Evolutionary conservation across 176 grass and related monocot species (phyloP).

Genomic region (Triticum timopheevii): DNA sequence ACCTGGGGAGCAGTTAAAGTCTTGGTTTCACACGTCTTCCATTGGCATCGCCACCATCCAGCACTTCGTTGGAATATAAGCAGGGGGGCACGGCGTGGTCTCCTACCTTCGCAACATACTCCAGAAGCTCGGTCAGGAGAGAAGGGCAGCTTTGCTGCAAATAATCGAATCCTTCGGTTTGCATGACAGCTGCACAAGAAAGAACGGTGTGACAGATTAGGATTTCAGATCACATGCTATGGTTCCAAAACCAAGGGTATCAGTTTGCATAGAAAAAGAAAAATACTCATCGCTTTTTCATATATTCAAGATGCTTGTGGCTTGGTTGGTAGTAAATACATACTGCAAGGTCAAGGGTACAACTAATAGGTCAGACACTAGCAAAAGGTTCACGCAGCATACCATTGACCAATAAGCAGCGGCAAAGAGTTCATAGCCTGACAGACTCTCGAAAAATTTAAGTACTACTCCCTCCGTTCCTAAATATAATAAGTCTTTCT

Average conservation of each 20-base stretch:
- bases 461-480: too few relatives aligned
- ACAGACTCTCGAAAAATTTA: not conserved
- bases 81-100: slow-evolving; percentile 59
- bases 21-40: slow-evolving; percentile 92
- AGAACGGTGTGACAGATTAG: slow-evolving; percentile 1
- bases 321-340: not conserved
- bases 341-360: not conserved
- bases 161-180: slow-evolving; percentile 97
- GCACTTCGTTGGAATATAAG: slow-evolving; percentile 67
- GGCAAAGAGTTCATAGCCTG: not conserved
- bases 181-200: slow-evolving; percentile 88
- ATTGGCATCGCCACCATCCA: slow-evolving; percentile 85
- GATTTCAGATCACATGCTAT: not conserved
- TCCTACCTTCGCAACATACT: slow-evolving; percentile 84
- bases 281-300: not conserved
- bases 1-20: slow-evolving; percentile 41
- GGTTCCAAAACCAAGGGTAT: not conserved
- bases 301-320: not conserved
- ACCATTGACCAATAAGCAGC: not conserved
- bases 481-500: too few relatives aligned
- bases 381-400: not conserved
- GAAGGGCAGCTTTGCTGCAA: slow-evolving; percentile 94
- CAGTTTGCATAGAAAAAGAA: not conserved
- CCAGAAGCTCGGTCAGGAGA: slow-evolving; percentile 89
- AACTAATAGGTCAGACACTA: not conserved